Evolutionary conservation across 2,329 filamentous ascomycete genomes (phyloP).

Genomic region (Sarocladiaceae sp.): DNA sequence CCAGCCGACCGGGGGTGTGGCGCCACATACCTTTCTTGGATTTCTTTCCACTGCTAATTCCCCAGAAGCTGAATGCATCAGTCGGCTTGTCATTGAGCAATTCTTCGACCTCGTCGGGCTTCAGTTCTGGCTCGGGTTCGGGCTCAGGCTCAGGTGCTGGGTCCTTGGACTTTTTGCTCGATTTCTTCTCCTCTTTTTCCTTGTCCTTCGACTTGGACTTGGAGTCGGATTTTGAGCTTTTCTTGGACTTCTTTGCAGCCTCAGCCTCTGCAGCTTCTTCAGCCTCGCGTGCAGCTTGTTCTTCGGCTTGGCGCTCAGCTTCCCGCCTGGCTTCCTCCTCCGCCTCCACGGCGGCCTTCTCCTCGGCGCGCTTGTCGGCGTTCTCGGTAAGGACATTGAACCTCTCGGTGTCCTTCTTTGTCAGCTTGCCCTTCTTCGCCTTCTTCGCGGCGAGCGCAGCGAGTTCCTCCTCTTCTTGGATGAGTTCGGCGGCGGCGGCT

Average conservation of each 20-base stretch:
- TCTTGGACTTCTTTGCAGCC: conserved; percentile 30
- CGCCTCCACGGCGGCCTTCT: conserved; percentile 16
- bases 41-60: conserved; percentile 40
- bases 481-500: conserved; percentile 22
- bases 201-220: conserved; percentile 29
- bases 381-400: conserved; percentile 18
- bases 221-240: conserved; percentile 30
- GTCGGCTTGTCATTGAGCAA: conserved; percentile 31
- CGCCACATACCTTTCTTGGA: conserved; percentile 34
- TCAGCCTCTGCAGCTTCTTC: conserved; percentile 27
- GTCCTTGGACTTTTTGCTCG: conserved; percentile 19
- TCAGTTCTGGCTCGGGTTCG: conserved; percentile 26
- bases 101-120: conserved; percentile 39
- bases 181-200: conserved; percentile 20
- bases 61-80: conserved; percentile 56
- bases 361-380: conserved; percentile 16
- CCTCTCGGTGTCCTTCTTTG: conserved; percentile 24
- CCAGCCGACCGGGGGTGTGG: conserved; percentile 17
- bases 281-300: conserved; percentile 20
- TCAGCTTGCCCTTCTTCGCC: conserved; percentile 21
- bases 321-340: conserved; percentile 22
- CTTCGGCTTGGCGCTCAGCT: conserved; percentile 26
- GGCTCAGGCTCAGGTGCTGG: conserved; percentile 12
- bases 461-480: conserved; percentile 18
- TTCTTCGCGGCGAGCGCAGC: conserved; percentile 24